These are phyloP conservation scores for Ogataea minuta DNA, from an alignment of 805 yeast species.

Conservation along the genomic window DNA sequence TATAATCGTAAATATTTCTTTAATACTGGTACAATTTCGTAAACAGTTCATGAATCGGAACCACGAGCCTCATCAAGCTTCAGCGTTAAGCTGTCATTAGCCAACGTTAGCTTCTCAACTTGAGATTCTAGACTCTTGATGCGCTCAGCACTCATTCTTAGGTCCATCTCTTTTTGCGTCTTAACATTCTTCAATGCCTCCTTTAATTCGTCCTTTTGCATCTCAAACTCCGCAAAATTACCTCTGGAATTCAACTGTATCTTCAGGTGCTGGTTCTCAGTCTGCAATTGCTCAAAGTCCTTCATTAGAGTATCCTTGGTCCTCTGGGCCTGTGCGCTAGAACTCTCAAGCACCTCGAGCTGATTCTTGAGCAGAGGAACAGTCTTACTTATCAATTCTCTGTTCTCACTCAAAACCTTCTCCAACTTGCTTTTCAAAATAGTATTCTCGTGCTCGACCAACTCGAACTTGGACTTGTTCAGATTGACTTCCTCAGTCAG, in stretches of 20 bases:
- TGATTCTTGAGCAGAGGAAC: conserved; percentile 48
- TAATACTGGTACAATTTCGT: conserved; percentile 4
- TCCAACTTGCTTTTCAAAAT: conserved; percentile 40
- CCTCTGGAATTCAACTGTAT: conserved; percentile 30
- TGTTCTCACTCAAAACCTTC: conserved; percentile 39
- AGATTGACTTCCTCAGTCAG: conserved; percentile 49
- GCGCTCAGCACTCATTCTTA: conserved; percentile 26
- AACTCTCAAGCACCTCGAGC: conserved; percentile 33
- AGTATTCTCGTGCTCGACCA: conserved; percentile 36
- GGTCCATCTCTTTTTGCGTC: conserved; percentile 27
- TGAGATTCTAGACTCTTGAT: conserved; percentile 24
- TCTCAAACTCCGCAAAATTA: conserved; percentile 24
- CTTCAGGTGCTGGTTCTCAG: conserved; percentile 34
- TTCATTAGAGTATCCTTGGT: conserved; percentile 19
- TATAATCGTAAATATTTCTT: not conserved
- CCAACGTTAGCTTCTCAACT: conserved; percentile 20
- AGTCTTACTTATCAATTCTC: conserved; percentile 39
- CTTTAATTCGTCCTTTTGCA: conserved; percentile 32
- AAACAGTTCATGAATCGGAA: not conserved
- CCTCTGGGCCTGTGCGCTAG: conserved; percentile 8
- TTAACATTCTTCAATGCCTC: conserved; percentile 32
- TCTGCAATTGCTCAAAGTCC: conserved; percentile 29
- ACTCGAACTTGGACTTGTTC: conserved; percentile 45
- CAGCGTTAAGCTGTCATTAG: conserved; percentile 6
- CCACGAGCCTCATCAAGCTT: not conserved